Evolutionary conservation across 805 yeast species (phyloP), one percentile per base, ranked within the genome.

Genomic region (Jamesozyma rosinii): DNA sequence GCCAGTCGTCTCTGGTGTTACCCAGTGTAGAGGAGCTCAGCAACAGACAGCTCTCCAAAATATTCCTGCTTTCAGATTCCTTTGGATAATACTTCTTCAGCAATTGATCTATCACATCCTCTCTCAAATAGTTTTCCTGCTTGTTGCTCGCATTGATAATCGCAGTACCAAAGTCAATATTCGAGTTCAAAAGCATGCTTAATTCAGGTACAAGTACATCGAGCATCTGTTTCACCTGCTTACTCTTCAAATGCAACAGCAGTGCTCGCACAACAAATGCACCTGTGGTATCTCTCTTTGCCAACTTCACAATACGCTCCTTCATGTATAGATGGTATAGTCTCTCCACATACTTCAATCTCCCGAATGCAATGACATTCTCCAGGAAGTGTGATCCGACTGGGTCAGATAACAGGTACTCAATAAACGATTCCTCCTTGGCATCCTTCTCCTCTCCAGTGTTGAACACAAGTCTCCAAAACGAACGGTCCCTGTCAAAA

Each of bases 321-420:
- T 73, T 74, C 80, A 89, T 84, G 65, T 88, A 85, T 5, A 75
- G 60, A 34, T 65, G 66, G 66, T 77, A 86, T 38, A 90, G 62
- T 52, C 95, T 73, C 53, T 81, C 83, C 18, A 83, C 75, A 57
- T 77, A 79, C 49, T 77, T 81, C 48, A 75, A 65, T 50, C 92
- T 78, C 48, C 81, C 79, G 45, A 74, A 75, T 38, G 73, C 76
- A 41, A 89, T 69, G 10, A 79, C 74, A 17, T 80, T 73, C 61
- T 92, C 87, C 22, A 90, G 69, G 67, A 92, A 90, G 64, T 88
- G 97, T 1, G 95, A 83, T 0, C 97, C 98, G n/a, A 89, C 86
- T 1, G 94, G 70, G 57, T 88, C 95, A 8, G 92, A 77, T 31
- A 90, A 65, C 43, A 89, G 69, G 54, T 83, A 83, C 58, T 88